Percentiles rank a stretch among this genome's conserved stretches.
These are phyloP conservation scores for Neofusicoccum umdonicola DNA, from an alignment of 2,329 filamentous ascomycete genomes.

Conservation along the genomic window DNA sequence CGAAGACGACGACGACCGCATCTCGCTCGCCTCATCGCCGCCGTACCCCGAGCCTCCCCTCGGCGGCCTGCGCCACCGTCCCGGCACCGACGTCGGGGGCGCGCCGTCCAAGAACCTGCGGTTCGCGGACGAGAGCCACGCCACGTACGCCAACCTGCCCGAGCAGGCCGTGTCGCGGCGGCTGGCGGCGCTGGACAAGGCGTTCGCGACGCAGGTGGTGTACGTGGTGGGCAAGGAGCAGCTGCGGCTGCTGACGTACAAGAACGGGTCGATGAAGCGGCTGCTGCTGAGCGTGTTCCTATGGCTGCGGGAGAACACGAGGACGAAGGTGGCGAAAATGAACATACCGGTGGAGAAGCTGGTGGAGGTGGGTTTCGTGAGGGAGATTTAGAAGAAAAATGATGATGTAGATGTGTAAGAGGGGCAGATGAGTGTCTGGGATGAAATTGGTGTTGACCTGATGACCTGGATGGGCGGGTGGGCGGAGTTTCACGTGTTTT, in stretches of 20 bases:
- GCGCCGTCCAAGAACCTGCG: neutral
- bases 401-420: neutral
- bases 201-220: constrained; percentile 48
- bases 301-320: constrained; percentile 64
- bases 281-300: constrained; percentile 58
- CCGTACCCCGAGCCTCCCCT: neutral
- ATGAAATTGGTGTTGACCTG: neutral
- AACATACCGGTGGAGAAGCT: constrained; percentile 58
- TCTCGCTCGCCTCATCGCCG: neutral
- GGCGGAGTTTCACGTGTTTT: neutral
- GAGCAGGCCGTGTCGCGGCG: constrained; percentile 21
- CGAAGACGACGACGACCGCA: neutral
- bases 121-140: constrained; percentile 4
- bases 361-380: constrained; percentile 68
- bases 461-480: too few relatives aligned
- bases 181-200: constrained; percentile 39
- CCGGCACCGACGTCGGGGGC: neutral
- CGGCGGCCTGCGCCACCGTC: neutral
- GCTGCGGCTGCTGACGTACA: constrained; percentile 40
- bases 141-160: constrained; percentile 10
- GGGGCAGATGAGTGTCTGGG: neutral
- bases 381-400: constrained; percentile 52
- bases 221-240: constrained; percentile 62
- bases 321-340: constrained; percentile 65
- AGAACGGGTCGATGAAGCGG: constrained; percentile 26